These are phyloP conservation scores for Medicago ruthenica DNA, from an alignment of 306 rosid species.

Conservation along the genomic window DNA sequence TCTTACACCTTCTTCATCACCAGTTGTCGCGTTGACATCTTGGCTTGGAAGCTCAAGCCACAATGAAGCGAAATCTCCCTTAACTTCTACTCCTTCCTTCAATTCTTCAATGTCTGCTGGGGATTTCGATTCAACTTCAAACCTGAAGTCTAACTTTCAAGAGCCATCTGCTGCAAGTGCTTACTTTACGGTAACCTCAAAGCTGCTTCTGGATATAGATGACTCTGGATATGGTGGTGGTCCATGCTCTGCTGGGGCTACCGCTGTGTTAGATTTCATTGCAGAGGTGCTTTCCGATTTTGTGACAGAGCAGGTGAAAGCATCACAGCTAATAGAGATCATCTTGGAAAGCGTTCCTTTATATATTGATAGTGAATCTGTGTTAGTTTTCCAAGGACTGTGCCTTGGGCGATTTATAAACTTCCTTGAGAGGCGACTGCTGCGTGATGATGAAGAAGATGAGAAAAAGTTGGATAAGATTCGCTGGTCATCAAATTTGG, in stretches of 20 bases:
- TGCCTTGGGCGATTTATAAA: conserved; percentile 94
- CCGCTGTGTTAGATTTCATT: conserved; percentile 91
- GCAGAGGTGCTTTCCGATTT: conserved; percentile 97
- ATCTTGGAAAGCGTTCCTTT: conserved; percentile 89
- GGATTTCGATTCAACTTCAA: conserved; percentile 75
- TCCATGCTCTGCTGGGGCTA: conserved; percentile 97
- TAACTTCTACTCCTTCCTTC: conserved; percentile 68
- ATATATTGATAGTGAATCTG: conserved; percentile 76
- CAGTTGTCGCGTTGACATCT: conserved; percentile 79
- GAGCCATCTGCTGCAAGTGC: conserved; percentile 66
- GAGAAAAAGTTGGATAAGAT: conserved; percentile 92
- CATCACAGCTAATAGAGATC: conserved; percentile 76
- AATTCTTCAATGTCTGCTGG: conserved; percentile 63
- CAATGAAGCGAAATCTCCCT: conserved; percentile 65
- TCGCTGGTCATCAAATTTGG: conserved; percentile 96
- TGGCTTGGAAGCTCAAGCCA: conserved; percentile 81
- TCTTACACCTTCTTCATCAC: conserved; percentile 60
- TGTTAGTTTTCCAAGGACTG: conserved; percentile 94
- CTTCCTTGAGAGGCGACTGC: conserved; percentile 93
- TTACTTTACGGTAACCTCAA: conserved; percentile 74
- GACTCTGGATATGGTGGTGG: conserved; percentile 99
- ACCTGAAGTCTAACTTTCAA: conserved; percentile 66
- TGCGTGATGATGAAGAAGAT: conserved; percentile 98
- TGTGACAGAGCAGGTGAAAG: conserved; percentile 90
- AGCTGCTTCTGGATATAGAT: conserved; percentile 82